Conservation (phyloP, 1,139 yeast genomes). For the Candida glucosophila region DNA sequence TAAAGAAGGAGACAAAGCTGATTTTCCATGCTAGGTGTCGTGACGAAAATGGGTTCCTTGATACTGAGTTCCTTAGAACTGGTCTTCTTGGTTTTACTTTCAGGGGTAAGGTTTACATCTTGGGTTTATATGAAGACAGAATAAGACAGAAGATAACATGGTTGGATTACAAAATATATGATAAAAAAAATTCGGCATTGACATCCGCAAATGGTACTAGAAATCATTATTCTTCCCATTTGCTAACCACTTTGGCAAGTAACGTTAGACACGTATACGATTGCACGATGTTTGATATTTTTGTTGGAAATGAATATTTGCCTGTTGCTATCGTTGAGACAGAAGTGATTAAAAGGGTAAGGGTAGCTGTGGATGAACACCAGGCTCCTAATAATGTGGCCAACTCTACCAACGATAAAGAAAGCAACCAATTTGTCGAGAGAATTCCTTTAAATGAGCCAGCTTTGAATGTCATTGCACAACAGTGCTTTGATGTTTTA, state of each 20-base stretch:
- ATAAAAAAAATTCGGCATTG: constrained; percentile 22
- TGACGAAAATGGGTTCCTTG: constrained; percentile 59
- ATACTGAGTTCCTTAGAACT: constrained; percentile 78
- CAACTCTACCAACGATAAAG: constrained; percentile 7
- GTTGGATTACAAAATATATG: constrained; percentile 43
- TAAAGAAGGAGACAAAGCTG: constrained; percentile 55
- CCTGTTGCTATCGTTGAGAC: constrained; percentile 88
- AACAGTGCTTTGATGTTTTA: constrained; percentile 62
- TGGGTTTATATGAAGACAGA: constrained; percentile 89
- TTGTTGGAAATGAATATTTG: constrained; percentile 74
- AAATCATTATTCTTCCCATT: constrained; percentile 80
- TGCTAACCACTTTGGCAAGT: constrained; percentile 71
- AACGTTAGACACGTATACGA: constrained; percentile 80
- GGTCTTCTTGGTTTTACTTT: constrained; percentile 84
- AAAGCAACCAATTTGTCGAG: constrained; percentile 12
- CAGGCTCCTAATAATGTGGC: constrained; percentile 6
- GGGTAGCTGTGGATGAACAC: constrained; percentile 17
- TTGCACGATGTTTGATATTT: constrained; percentile 85
- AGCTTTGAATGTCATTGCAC: constrained; percentile 64
- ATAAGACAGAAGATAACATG: constrained; percentile 67
- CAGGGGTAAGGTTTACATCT: constrained; percentile 78
- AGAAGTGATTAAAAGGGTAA: constrained; percentile 46
- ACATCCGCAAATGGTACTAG: constrained; percentile 34
- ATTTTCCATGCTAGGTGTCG: constrained; percentile 78
- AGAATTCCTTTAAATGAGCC: constrained; percentile 45